Evolutionary conservation across 164 flowering plant genomes (phyloP), one percentile per base, ranked within the genome.

Genomic region (Euptelea pleiosperma): DNA sequence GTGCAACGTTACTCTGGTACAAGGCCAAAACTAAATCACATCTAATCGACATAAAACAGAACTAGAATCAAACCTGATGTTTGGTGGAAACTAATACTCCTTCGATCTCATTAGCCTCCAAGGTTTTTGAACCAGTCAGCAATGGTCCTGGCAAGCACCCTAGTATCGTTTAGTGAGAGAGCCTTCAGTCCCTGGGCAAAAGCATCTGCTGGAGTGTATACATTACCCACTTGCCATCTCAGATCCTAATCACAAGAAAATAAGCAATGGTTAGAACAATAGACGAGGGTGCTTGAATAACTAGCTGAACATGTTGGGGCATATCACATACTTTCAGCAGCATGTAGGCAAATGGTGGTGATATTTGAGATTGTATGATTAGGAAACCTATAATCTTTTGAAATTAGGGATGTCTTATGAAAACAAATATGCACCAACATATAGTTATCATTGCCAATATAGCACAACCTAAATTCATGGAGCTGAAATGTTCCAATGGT

Each of bases 201-300:
- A 31, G 96, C 97, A 66, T 93, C 97, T 9, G 83, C 87, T 53
- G 97, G 96, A 36, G 97, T 93, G 70, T 89, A 93, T 45, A 74
- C 47, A n/a, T 66, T 24, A 28, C 97, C 97, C 8, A 75, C 96
- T 75, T 83, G 69, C 98, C 96, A 89, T 58, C 63, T 82, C 40
- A 84, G 79, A 51, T 87, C 96, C 98, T 89, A 72, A 42, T 19
- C 18, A 40, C 37, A 56, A 12, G 11, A 52, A 30, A 60, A 64
- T 3, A n/a, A 21, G n/a, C 28, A 33, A 25, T n/a, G 3, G 30
- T 37, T 44, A 51, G 26, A 22, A 47, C 26, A 29, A 16, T 5
- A 18, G 49, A 11, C 1, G 16, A 6, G 10, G 14, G 41, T 7
- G 14, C 8, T 6, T 33, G 41, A 31, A 5, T n/a, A 52, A 16